Evolutionary conservation across 1,284 basidiomycete genomes (phyloP).

Genomic region (Fomitopsis betulina): DNA sequence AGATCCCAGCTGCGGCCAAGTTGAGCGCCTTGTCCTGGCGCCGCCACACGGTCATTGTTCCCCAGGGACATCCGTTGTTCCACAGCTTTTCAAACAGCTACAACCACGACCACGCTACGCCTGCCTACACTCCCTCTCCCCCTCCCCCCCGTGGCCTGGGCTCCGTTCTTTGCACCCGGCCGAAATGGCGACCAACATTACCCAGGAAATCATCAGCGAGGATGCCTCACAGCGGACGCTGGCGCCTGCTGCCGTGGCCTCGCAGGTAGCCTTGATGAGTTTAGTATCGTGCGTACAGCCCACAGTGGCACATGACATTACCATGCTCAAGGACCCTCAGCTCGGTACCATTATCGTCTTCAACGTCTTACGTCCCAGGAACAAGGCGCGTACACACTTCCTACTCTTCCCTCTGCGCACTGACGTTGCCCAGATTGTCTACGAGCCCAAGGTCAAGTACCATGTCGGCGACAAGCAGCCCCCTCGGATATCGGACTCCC

Average conservation of each 20-base stretch:
- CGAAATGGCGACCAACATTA: slow-evolving; percentile 10
- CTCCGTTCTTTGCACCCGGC: slow-evolving; percentile 10
- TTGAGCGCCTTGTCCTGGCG: neutral
- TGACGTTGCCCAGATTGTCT: slow-evolving; percentile 54
- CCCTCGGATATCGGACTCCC: slow-evolving; percentile 77
- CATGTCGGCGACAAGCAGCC: slow-evolving; percentile 79
- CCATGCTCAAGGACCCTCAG: slow-evolving; percentile 19
- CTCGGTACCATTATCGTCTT: slow-evolving; percentile 52
- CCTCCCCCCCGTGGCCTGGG: slow-evolving; percentile 12
- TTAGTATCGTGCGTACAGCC: slow-evolving; percentile 30
- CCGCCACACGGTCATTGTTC: slow-evolving; percentile 6
- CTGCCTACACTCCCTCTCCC: neutral
- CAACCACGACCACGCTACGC: slow-evolving; percentile 9
- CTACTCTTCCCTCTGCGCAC: neutral
- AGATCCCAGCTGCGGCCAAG: neutral
- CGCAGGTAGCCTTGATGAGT: slow-evolving; percentile 60
- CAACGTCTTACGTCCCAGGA: slow-evolving; percentile 61
- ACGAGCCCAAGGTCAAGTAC: slow-evolving; percentile 88
- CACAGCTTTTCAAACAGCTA: slow-evolving; percentile 1
- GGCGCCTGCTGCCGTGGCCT: slow-evolving; percentile 79
- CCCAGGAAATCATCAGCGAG: slow-evolving; percentile 23
- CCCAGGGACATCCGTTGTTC: neutral
- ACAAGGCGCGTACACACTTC: slow-evolving; percentile 40
- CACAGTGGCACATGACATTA: neutral
- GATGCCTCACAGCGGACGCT: slow-evolving; percentile 37